Evolutionary conservation across 2,329 filamentous ascomycete species (phyloP).

Genomic region (Diaporthe citri): DNA sequence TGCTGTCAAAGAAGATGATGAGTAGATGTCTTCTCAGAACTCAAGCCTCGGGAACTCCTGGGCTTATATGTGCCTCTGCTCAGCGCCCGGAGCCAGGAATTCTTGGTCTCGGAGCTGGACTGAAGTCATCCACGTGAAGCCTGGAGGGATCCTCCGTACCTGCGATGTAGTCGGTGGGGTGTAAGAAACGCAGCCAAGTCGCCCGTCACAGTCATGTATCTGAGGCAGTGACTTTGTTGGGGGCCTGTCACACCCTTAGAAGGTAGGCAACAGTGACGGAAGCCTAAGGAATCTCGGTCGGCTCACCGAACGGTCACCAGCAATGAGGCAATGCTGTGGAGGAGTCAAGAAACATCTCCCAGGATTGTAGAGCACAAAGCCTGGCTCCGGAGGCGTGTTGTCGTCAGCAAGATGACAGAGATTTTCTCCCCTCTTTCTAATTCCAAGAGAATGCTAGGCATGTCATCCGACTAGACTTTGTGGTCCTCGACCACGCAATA

Average conservation of each 20-base stretch:
- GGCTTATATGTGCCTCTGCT: neutral
- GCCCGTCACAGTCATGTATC: neutral
- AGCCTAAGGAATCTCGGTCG: slow-evolving; percentile 8
- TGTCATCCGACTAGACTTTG: neutral
- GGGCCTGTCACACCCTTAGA: slow-evolving; percentile 27
- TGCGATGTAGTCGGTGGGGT: neutral
- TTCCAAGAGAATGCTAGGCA: slow-evolving; percentile 21
- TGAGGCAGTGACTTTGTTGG: slow-evolving; percentile 7
- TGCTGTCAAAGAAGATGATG: neutral
- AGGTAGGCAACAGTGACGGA: slow-evolving; percentile 10
- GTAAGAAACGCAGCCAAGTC: neutral
- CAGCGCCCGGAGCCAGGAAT: neutral
- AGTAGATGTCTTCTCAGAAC: neutral
- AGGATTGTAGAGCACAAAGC: neutral
- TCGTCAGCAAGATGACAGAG: slow-evolving; percentile 9
- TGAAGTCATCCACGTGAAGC: neutral
- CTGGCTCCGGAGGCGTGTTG: neutral
- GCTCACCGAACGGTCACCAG: neutral
- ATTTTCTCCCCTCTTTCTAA: neutral
- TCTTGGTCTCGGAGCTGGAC: neutral
- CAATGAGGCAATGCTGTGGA: neutral
- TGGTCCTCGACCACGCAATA: neutral
- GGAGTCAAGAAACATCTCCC: neutral
- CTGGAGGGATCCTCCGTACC: neutral
- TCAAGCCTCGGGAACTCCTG: neutral